These are phyloP conservation scores for Trichoderma guizhouense DNA, from an alignment of 2,329 filamentous ascomycete genomes.

Conservation along the genomic window DNA sequence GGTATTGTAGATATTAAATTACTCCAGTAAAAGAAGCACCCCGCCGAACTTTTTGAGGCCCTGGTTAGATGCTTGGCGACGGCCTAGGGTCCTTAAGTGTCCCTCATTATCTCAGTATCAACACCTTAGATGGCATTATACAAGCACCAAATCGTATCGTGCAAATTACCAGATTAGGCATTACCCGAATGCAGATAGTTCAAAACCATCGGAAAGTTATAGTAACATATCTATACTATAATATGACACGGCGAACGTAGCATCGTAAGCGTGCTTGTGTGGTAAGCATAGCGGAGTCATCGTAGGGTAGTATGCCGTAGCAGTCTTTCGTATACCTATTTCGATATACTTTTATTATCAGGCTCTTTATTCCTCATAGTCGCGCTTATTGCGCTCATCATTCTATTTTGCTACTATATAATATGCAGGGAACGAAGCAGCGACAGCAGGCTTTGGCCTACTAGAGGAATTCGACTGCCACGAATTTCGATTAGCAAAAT, in stretches of 20 bases:
- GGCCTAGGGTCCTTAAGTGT: too few relatives aligned
- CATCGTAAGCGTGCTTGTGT: not conserved
- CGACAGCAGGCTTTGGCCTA: too few relatives aligned
- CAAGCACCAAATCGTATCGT: not conserved
- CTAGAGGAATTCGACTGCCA: too few relatives aligned
- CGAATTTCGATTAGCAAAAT: too few relatives aligned
- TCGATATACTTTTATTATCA: too few relatives aligned
- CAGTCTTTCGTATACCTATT: too few relatives aligned
- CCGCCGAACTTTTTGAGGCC: not conserved
- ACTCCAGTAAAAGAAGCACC: not conserved
- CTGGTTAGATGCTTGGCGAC: too few relatives aligned
- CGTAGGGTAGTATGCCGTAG: not conserved
- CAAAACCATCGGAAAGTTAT: not conserved
- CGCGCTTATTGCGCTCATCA: too few relatives aligned
- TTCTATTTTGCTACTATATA: too few relatives aligned
- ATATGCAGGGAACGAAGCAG: too few relatives aligned
- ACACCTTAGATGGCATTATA: not conserved
- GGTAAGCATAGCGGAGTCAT: not conserved
- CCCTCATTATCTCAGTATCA: not conserved
- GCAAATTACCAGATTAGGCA: not conserved
- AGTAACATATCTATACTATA: not conserved
- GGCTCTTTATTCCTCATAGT: too few relatives aligned
- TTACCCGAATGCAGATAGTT: not conserved
- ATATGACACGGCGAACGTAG: not conserved
- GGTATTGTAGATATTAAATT: too few relatives aligned